Base-by-base conservation (phyloP, 306 rosid species). In the Castanea sativa region DNA sequence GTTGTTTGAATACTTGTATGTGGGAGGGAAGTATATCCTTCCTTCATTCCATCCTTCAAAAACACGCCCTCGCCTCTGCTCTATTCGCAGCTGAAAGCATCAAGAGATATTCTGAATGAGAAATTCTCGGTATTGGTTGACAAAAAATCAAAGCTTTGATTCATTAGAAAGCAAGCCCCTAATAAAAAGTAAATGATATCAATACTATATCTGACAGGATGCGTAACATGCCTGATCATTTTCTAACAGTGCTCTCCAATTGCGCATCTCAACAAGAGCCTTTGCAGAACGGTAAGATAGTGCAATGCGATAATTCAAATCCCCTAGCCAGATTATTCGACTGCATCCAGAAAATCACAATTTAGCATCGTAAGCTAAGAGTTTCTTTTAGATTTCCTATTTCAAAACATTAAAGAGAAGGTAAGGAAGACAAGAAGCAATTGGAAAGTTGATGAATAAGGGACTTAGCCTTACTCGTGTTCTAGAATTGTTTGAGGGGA, bases 271-370 rank as follows among this genome's bases (percentile, higher is more conserved):
- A 73, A 96, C 95, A 29, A 93, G 96, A 82, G 94, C 91, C 83
- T 93, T 91, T 38, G 98, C 97, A 21, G 90, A 88, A 30, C 92
- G 93, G 83, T 90, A 91, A 53, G 97, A 89, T 82, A 93, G 92
- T 76, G 99, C 96, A 78, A 93, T 91, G 85, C 99, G 90, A 77
- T 96, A 96, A 77, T 96, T 96, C 81, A 96, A 89, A 89, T 96
- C 99, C 51, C 99, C 99, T 63, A 96, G 94, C 99, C 99, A 96
- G 76, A 96, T 87, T 55, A 96, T 84, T 64, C 96, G 98, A 88
- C 99, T 96, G 76, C 81, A 87, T 73, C 75, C 75, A 85, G 73
- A 71, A 59, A 85, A 76, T 79, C 76, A 68, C 73, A 35, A 55
- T 82, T 30, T 78, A 85, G 35, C 21, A 41, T 21, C 71, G 30